A percentile compares a stretch with the other conserved stretches of the same genome.
Conservation (phyloP, 2,329 filamentous ascomycete species). For the Neocucurbitaria cava region DNA sequence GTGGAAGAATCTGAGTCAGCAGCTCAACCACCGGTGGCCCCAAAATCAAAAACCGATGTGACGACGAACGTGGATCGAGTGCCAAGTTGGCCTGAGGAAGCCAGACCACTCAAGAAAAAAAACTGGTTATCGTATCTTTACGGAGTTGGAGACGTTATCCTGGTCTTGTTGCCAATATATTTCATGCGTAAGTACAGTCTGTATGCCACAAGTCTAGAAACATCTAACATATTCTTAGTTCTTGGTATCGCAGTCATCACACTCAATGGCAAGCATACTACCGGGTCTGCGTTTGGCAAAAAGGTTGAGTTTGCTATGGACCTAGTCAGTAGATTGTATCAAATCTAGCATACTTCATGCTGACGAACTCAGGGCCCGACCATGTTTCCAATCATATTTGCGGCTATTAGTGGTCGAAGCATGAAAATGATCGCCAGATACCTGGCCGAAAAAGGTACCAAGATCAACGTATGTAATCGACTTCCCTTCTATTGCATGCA, state of each 20-base stretch:
- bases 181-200: conserved; percentile 39
- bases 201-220: background rate
- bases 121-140: conserved; percentile 32
- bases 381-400: conserved; percentile 47
- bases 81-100: conserved; percentile 41
- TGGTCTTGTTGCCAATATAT: conserved; percentile 41
- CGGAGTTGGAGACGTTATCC: conserved; percentile 31
- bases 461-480: conserved; percentile 33
- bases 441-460: conserved; percentile 40
- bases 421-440: conserved; percentile 48
- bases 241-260: conserved; percentile 30
- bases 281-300: conserved; percentile 28
- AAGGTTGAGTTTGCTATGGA: conserved; percentile 38
- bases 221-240: conserved; percentile 21
- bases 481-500: no score
- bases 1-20: conserved; percentile 3
- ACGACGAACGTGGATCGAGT: conserved; percentile 29
- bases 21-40: background rate
- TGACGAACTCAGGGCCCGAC: conserved; percentile 36
- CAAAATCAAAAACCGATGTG: conserved; percentile 32
- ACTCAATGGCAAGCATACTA: conserved; percentile 34
- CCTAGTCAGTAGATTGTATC: conserved; percentile 21
- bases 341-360: background rate
- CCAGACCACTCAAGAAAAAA: conserved; percentile 27
- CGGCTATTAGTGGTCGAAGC: conserved; percentile 43